Base-by-base conservation (phyloP, 805 yeast species). In the Wickerhamiella kazuoi region DNA sequence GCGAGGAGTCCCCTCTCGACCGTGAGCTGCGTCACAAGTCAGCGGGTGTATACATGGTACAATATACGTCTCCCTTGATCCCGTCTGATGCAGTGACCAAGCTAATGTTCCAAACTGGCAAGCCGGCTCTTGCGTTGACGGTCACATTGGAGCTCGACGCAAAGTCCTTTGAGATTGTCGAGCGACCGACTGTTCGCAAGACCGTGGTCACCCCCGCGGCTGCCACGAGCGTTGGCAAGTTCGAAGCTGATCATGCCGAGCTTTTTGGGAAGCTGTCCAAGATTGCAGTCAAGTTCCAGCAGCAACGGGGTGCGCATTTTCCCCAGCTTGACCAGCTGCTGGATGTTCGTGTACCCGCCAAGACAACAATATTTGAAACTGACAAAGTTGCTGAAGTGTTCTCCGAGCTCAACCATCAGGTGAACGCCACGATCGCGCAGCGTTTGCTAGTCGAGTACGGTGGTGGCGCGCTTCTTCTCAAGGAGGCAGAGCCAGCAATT, bases 11-110 rank as follows among this genome's bases (percentile, higher is more conserved):
- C 0, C 61, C 73, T 8, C 62, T 87, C 44, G 98, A 90, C 53
- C 75, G 86, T 45, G 84, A 87, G 55, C 79, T 94, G 1, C 80
- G 82, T 59, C 84, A 82, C 62, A 71, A 97, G 55, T 83, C 93
- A 1, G 73, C 87, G 3, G 75, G 94, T 6, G 96, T 87, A 3
- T 79, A 76, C 52, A 70, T 74, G 34, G 71, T 76, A 43, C 65
- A 84, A 48, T 69, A 77, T 47, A 94, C 95, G 7, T 62, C 63
- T 34, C 68, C 69, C 35, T 65, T 87, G 49, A 69, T 73, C 5
- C 50, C 68, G 19, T 59, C 73, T 30, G 50, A 50, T 13, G 74
- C 83, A 2, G 44, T 44, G 11, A 24, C 20, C 34, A 39, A 30
- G 29, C 30, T 49, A n/a, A 39, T 30, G 33, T 74, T 86, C 53